These are phyloP conservation scores for Pythium guiyangense DNA, from an alignment of 352 stramenopile species.

Conservation along the genomic window DNA sequence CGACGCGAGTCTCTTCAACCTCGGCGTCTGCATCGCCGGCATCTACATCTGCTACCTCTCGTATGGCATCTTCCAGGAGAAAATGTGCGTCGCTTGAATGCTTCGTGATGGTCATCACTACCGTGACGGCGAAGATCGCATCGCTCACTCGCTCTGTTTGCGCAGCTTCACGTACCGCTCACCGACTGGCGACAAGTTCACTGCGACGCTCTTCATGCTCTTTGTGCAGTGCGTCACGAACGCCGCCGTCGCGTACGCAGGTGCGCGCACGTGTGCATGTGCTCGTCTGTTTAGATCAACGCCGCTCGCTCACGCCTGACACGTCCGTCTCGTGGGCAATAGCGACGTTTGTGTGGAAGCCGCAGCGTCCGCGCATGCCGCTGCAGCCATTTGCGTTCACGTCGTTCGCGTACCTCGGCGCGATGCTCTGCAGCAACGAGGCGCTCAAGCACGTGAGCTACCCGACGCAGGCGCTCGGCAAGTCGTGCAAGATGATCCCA, in stretches of 20 bases:
- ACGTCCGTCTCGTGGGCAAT: no score
- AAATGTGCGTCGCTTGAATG: constrained; percentile 77
- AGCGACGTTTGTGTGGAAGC: constrained; percentile 84
- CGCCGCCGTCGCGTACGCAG: constrained; percentile 73
- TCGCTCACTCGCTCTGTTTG: background rate
- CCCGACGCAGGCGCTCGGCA: constrained; percentile 97
- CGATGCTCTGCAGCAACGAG: constrained; percentile 91
- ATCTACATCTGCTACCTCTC: constrained; percentile 93
- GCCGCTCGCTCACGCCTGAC: no score
- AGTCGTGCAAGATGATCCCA: constrained; percentile 99
- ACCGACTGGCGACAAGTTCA: constrained; percentile 84
- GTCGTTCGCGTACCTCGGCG: constrained; percentile 85
- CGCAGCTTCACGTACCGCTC: constrained; percentile 85
- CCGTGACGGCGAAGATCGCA: background rate
- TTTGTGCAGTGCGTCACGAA: constrained; percentile 92
- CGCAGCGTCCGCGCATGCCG: constrained; percentile 59
- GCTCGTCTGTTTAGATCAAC: background rate
- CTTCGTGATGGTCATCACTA: no score
- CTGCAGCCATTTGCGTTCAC: constrained; percentile 84
- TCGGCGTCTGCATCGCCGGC: constrained; percentile 79
- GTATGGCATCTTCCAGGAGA: constrained; percentile 92
- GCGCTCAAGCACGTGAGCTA: constrained; percentile 95
- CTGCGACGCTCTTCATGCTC: constrained; percentile 89
- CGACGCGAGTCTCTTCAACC: constrained; percentile 75
- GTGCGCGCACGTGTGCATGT: constrained; percentile 18